Conservation (phyloP, 495 filamentous ascomycete species). For the Cercophora newfieldiana region DNA sequence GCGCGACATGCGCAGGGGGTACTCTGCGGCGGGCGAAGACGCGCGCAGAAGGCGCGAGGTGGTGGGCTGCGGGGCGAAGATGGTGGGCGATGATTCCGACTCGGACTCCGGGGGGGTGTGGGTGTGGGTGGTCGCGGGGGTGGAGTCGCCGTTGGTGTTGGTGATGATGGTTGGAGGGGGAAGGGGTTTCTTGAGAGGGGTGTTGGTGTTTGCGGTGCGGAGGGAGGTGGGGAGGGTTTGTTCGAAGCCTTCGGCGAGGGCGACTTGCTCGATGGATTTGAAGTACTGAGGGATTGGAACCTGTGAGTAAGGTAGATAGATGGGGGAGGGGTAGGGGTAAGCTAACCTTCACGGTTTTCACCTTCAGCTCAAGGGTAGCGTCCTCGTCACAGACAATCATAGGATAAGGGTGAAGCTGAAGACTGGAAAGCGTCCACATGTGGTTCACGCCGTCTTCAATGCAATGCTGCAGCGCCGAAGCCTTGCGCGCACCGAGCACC, state of each 20-base stretch:
- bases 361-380: slow-evolving; percentile 77
- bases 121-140: no score
- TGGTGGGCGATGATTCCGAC: neutral
- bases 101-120: neutral
- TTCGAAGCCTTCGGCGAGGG: slow-evolving; percentile 55
- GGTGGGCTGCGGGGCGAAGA: neutral
- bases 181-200: neutral
- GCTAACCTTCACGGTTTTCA: slow-evolving; percentile 78
- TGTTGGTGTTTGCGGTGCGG: neutral
- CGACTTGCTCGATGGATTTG: slow-evolving; percentile 65
- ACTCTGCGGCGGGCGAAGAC: neutral
- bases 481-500: slow-evolving; percentile 77
- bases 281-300: slow-evolving; percentile 57
- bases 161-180: neutral
- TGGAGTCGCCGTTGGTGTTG: neutral
- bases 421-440: slow-evolving; percentile 82
- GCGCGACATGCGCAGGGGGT: neutral
- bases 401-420: slow-evolving; percentile 78
- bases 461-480: slow-evolving; percentile 75
- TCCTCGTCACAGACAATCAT: slow-evolving; percentile 85
- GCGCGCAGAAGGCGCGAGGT: neutral
- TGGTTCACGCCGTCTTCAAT: slow-evolving; percentile 82
- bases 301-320: neutral
- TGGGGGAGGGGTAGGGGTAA: neutral
- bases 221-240: slow-evolving; percentile 54